Percentiles rank a stretch among this genome's conserved stretches.
phyloP scores from a whole-genome alignment of 257 asterid genomes.

The Solanum okadae region DNA sequence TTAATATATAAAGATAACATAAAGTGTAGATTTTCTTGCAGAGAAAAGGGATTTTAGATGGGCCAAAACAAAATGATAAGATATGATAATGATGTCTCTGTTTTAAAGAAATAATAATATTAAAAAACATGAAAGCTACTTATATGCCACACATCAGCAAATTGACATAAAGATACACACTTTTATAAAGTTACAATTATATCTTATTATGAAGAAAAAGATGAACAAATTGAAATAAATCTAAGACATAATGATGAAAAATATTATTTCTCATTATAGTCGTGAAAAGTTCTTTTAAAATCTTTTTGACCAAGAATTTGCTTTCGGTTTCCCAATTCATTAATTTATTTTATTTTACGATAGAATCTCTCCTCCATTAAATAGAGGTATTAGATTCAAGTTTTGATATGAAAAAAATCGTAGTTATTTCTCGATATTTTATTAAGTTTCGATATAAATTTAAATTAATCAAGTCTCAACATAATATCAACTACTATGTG shows the following conservation, averaged over 20 bases:
- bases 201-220: neutral
- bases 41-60: neutral
- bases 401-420: neutral
- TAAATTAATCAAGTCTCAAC: neutral
- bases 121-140: neutral
- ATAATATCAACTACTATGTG: neutral
- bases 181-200: neutral
- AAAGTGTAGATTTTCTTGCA: neutral
- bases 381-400: neutral
- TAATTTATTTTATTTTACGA: neutral
- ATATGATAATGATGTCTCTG: neutral
- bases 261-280: neutral
- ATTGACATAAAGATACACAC: neutral
- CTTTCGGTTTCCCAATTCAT: neutral
- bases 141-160: neutral
- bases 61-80: neutral
- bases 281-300: neutral
- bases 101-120: neutral
- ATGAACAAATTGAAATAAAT: neutral
- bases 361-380: neutral
- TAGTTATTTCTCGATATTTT: accelerated
- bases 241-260: neutral
- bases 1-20: neutral
- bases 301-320: neutral
- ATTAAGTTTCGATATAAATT: neutral